A percentile compares a stretch with the other conserved stretches of the same genome.
These are phyloP conservation scores for Lodderomyces theae DNA, from an alignment of 1,139 yeast genomes.

Conservation along the genomic window DNA sequence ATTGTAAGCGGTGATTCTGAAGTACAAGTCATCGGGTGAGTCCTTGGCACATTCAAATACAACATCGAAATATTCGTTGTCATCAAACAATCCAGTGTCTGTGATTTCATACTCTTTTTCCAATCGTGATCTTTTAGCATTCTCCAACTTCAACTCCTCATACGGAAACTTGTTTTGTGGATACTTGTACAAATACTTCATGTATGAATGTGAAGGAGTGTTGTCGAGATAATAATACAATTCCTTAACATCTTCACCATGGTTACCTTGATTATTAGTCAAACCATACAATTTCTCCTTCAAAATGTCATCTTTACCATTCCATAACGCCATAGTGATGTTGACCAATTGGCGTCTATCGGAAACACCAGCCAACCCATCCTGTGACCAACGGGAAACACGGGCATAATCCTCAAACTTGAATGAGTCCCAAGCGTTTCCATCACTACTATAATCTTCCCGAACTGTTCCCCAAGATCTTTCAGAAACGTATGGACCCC, in stretches of 20 bases:
- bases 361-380: conserved; percentile 88
- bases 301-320: conserved; percentile 80
- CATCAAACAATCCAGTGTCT: conserved; percentile 75
- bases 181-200: conserved; percentile 89
- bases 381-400: conserved; percentile 95
- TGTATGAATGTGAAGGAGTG: conserved; percentile 90
- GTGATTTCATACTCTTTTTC: conserved; percentile 71
- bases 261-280: conserved; percentile 92
- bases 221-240: conserved; percentile 86
- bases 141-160: conserved; percentile 67
- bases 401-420: conserved; percentile 88
- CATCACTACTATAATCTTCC: conserved; percentile 83
- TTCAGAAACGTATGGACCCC: conserved; percentile 94
- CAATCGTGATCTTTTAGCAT: conserved; percentile 59
- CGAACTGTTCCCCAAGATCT: conserved; percentile 95
- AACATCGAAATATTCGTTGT: conserved; percentile 83
- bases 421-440: conserved; percentile 92
- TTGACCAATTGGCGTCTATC: conserved; percentile 83
- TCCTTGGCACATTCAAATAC: conserved; percentile 90
- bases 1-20: conserved; percentile 87
- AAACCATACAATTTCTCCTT: conserved; percentile 88
- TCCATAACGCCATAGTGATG: conserved; percentile 84
- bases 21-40: conserved; percentile 76
- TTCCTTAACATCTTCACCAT: conserved; percentile 90
- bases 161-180: conserved; percentile 87